Percentiles rank a stretch among this genome's conserved stretches.
phyloP scores from a whole-genome alignment of 345 rosid genomes.

The Geranium rotundifolium region DNA sequence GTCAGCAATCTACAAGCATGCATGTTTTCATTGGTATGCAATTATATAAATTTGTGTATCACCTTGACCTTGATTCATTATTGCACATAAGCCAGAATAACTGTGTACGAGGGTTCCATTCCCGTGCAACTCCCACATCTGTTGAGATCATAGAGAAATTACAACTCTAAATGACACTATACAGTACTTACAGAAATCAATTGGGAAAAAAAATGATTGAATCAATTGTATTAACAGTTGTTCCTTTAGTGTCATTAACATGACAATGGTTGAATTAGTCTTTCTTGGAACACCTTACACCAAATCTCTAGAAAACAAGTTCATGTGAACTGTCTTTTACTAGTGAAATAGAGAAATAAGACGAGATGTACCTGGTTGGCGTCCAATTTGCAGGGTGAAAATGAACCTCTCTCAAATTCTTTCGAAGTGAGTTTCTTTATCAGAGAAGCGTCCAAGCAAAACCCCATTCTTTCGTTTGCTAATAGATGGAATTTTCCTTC shows the following conservation, averaged over 20 bases:
- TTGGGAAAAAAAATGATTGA: too few relatives aligned
- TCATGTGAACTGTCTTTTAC: background rate
- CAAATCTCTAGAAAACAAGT: background rate
- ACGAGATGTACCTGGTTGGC: conserved; percentile 52
- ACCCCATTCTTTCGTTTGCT: conserved; percentile 33
- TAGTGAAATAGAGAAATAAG: background rate
- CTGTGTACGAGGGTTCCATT: conserved; percentile 48
- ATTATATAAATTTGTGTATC: too few relatives aligned
- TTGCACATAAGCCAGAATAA: conserved; percentile 66
- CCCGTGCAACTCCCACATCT: conserved; percentile 59
- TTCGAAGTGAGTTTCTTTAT: conserved; percentile 47
- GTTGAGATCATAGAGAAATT: conserved; percentile 3
- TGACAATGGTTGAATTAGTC: background rate
- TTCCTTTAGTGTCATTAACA: background rate
- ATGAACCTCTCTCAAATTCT: conserved; percentile 36
- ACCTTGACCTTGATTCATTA: conserved; percentile 31
- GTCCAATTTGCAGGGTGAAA: conserved; percentile 49
- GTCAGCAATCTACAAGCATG: conserved; percentile 4
- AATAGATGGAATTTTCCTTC: conserved; percentile 33
- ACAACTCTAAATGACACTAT: too few relatives aligned
- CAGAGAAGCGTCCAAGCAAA: conserved; percentile 58
- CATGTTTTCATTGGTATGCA: too few relatives aligned
- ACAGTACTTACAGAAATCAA: too few relatives aligned
- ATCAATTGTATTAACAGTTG: too few relatives aligned
- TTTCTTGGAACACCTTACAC: conserved; percentile 5